A percentile compares a stretch with the other conserved stretches of the same genome.
phyloP scores from a whole-genome alignment of 768 basidiomycete species.

The Sistotremastrum niveocremeum region DNA sequence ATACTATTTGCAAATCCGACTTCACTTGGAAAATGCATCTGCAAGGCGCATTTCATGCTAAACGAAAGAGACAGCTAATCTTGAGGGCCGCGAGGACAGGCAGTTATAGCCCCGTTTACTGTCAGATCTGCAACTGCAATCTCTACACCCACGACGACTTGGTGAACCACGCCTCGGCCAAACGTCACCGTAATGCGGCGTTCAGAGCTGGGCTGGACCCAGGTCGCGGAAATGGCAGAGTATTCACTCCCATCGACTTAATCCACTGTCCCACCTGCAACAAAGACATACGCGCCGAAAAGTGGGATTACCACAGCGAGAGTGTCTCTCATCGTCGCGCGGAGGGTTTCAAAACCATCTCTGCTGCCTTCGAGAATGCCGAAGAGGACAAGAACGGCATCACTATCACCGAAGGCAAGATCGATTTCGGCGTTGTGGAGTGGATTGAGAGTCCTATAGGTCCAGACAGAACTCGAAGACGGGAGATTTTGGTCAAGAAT shows the following conservation, averaged over 20 bases:
- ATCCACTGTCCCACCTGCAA: too few relatives aligned
- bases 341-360: constrained; percentile 26
- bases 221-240: too few relatives aligned
- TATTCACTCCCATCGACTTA: too few relatives aligned
- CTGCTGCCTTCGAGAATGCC: constrained; percentile 33
- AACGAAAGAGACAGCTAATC: too few relatives aligned
- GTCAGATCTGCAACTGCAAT: constrained; percentile 19
- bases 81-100: constrained; percentile 6
- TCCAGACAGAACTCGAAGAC: too few relatives aligned
- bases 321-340: constrained; percentile 20
- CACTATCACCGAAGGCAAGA: constrained; percentile 21
- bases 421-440: constrained; percentile 41
- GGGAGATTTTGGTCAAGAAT: too few relatives aligned
- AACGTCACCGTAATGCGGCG: too few relatives aligned
- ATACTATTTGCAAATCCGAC: constrained; percentile 20
- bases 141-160: too few relatives aligned
- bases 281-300: neutral
- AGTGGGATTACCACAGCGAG: constrained; percentile 24
- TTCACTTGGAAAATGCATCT: constrained; percentile 18
- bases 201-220: too few relatives aligned
- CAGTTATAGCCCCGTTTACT: constrained; percentile 10
- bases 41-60: neutral
- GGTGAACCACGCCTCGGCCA: too few relatives aligned
- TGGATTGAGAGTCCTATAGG: too few relatives aligned
- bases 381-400: constrained; percentile 44